Evolutionary conservation across 305 asterid genomes (phyloP).

Genomic region (Fraxinus angustifolia): DNA sequence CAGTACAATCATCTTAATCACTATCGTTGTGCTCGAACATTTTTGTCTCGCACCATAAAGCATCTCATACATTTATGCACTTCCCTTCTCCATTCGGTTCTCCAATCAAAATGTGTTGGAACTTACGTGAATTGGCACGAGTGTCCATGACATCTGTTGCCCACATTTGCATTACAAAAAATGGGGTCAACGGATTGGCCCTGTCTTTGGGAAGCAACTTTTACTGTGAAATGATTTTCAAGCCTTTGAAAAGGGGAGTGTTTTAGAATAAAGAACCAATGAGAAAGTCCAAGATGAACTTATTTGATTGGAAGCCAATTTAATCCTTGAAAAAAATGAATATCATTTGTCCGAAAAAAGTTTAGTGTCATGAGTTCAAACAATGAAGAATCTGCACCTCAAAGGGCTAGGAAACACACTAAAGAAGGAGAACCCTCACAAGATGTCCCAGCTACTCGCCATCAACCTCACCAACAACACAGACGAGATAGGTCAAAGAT

Average conservation of each 20-base stretch:
- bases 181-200: background rate
- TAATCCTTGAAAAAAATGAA: background rate
- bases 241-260: background rate
- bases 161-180: too few relatives aligned
- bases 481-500: background rate
- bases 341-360: background rate
- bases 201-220: background rate
- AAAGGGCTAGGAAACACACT: background rate
- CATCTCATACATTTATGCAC: background rate
- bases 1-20: background rate
- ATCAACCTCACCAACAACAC: background rate
- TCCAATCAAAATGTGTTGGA: too few relatives aligned
- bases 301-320: background rate
- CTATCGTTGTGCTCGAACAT: background rate
- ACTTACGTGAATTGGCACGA: background rate
- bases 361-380: background rate
- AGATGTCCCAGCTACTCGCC: background rate
- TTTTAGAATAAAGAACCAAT: background rate
- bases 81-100: too few relatives aligned
- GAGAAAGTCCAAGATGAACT: background rate
- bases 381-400: background rate
- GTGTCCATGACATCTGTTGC: background rate
- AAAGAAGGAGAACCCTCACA: background rate
- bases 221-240: background rate
- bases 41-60: background rate